A percentile compares a stretch with the other conserved stretches of the same genome.
Conservation (phyloP, 2,329 filamentous ascomycete species). For the Chrysoporthe austroafricana region DNA sequence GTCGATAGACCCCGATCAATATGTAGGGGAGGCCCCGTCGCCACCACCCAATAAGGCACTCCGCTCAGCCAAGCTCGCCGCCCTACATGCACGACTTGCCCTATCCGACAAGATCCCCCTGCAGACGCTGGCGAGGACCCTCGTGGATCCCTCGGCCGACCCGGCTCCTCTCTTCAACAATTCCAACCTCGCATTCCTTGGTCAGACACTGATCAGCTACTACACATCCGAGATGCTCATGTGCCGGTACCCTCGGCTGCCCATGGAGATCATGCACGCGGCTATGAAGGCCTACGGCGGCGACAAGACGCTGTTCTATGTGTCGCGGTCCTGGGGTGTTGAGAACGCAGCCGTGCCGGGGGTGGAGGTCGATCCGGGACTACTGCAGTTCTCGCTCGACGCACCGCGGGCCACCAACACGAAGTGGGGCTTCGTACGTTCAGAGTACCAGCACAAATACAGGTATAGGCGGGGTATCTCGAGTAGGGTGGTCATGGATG, state of each 20-base stretch:
- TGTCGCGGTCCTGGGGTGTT: constrained; percentile 88
- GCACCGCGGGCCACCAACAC: constrained; percentile 49
- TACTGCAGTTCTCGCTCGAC: constrained; percentile 75
- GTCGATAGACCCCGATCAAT: constrained; percentile 41
- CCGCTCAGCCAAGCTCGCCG: constrained; percentile 84
- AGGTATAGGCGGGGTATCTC: constrained; percentile 71
- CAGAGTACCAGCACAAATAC: constrained; percentile 50
- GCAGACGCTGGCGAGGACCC: constrained; percentile 81
- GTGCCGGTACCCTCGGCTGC: constrained; percentile 87
- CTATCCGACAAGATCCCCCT: constrained; percentile 82
- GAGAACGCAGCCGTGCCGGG: constrained; percentile 86
- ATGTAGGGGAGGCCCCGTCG: constrained; percentile 55
- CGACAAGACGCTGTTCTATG: constrained; percentile 69
- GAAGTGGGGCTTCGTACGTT: constrained; percentile 56
- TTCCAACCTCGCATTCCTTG: constrained; percentile 77
- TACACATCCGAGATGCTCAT: constrained; percentile 88
- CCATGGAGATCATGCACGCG: constrained; percentile 84
- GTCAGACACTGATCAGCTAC: constrained; percentile 82
- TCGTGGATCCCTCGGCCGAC: constrained; percentile 87
- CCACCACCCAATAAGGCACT: constrained; percentile 69
- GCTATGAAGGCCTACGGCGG: constrained; percentile 86
- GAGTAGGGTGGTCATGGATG: constrained; percentile 78
- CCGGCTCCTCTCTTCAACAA: constrained; percentile 85
- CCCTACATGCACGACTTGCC: constrained; percentile 85
- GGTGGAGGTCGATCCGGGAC: constrained; percentile 86